phyloP scores from a whole-genome alignment of 2,329 filamentous ascomycete genomes.

The Colletotrichum musae region DNA sequence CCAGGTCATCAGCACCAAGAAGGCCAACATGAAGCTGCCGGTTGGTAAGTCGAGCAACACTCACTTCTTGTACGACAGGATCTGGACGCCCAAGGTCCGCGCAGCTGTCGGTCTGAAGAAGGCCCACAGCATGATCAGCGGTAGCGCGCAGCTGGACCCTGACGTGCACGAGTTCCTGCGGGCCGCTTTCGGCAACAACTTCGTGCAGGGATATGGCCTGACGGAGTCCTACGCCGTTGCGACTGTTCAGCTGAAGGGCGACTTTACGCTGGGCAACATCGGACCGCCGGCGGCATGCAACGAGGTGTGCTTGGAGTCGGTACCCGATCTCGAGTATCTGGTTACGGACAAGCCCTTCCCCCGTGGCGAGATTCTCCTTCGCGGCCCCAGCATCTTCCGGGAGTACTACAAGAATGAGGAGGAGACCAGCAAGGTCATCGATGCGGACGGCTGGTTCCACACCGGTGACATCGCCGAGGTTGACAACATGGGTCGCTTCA shows the following conservation, averaged over 20 bases:
- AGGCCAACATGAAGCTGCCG: conserved; percentile 81
- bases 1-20: conserved; percentile 84
- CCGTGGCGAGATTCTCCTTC: conserved; percentile 89
- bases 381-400: conserved; percentile 84
- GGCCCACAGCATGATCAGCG: conserved; percentile 82
- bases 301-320: conserved; percentile 87
- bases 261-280: conserved; percentile 85
- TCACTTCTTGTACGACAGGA: conserved; percentile 84
- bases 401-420: conserved; percentile 93
- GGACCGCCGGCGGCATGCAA: conserved; percentile 77
- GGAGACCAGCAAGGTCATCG: conserved; percentile 87
- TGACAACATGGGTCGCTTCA: conserved; percentile 88
- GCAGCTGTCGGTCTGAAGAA: conserved; percentile 86
- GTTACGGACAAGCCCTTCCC: conserved; percentile 90
- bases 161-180: conserved; percentile 90
- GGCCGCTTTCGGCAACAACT: conserved; percentile 82
- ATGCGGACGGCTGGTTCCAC: conserved; percentile 95
- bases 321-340: conserved; percentile 95
- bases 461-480: conserved; percentile 93
- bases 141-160: conserved; percentile 92
- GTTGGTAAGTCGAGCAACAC: conserved; percentile 82
- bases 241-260: conserved; percentile 77
- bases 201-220: conserved; percentile 91
- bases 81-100: conserved; percentile 92
- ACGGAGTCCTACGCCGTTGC: conserved; percentile 92